phyloP scores from a whole-genome alignment of 2,329 filamentous ascomycete species.

The Pseudogymnoascus sp. region DNA sequence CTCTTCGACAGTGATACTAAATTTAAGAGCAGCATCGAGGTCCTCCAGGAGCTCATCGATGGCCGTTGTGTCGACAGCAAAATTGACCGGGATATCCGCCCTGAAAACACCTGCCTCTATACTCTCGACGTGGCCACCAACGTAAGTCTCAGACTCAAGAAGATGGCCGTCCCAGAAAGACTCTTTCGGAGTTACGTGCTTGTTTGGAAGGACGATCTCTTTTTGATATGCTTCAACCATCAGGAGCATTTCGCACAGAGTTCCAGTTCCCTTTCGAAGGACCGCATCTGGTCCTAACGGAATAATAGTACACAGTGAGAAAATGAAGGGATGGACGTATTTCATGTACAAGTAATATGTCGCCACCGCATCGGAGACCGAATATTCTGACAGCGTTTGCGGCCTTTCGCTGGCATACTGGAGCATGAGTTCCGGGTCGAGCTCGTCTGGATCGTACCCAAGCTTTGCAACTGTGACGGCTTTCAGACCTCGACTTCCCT shows the following conservation, averaged over 20 bases:
- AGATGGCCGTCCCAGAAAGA: slow-evolving; percentile 95
- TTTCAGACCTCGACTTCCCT: slow-evolving; percentile 94
- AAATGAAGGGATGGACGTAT: slow-evolving; percentile 99
- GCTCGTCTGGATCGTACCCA: slow-evolving; percentile 94
- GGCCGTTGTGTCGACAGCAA: slow-evolving; percentile 78
- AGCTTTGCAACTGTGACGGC: slow-evolving; percentile 97
- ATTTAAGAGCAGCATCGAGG: slow-evolving; percentile 79
- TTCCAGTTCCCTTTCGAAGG: slow-evolving; percentile 90
- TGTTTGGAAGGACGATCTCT: slow-evolving; percentile 89
- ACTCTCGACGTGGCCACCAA: slow-evolving; percentile 97
- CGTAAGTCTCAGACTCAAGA: slow-evolving; percentile 94
- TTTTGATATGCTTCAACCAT: slow-evolving; percentile 97
- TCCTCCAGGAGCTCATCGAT: slow-evolving; percentile 83
- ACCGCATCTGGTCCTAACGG: slow-evolving; percentile 89
- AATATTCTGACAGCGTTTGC: slow-evolving; percentile 93
- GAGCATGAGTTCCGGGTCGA: slow-evolving; percentile 96
- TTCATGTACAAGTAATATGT: slow-evolving; percentile 99
- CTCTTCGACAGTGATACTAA: slow-evolving; percentile 77
- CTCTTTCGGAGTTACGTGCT: slow-evolving; percentile 84
- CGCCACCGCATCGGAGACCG: slow-evolving; percentile 95
- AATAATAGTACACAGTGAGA: slow-evolving; percentile 94
- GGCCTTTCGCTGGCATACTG: slow-evolving; percentile 83
- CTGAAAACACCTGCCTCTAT: slow-evolving; percentile 97
- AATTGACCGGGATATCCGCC: slow-evolving; percentile 90
- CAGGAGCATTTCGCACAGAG: slow-evolving; percentile 97